Evolutionary conservation across 257 asterid genomes (phyloP).

Genomic region (Solanum lycopersicoides): DNA sequence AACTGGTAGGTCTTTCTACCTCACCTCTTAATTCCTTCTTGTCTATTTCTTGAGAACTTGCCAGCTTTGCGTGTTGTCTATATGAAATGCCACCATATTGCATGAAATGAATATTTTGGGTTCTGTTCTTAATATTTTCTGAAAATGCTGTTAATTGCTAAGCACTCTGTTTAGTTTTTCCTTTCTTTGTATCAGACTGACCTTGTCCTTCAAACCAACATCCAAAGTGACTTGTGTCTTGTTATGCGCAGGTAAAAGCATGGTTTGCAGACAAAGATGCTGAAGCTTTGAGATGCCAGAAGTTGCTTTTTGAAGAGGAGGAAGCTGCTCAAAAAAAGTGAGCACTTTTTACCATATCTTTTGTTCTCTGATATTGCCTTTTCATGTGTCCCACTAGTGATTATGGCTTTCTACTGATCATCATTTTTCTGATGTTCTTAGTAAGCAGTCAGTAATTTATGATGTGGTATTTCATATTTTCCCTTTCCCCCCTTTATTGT

Average conservation of each 20-base stretch:
- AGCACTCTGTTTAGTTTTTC: not conserved
- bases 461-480: not conserved
- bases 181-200: not conserved
- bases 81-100: not conserved
- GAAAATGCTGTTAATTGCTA: not conserved
- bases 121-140: not conserved
- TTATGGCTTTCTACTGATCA: not conserved
- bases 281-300: slow-evolving; percentile 91
- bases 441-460: not conserved
- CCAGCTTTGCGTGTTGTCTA: not conserved
- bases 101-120: not conserved
- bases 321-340: slow-evolving; percentile 87
- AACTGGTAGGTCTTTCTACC: slow-evolving; percentile 49
- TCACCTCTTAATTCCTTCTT: not conserved
- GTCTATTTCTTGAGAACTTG: not conserved
- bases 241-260: slow-evolving; percentile 64
- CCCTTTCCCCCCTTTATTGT: not conserved
- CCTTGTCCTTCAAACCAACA: not conserved
- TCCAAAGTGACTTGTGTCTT: slow-evolving; percentile 1
- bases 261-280: slow-evolving; percentile 92
- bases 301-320: slow-evolving; percentile 96
- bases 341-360: not conserved
- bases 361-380: not conserved
- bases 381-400: not conserved
- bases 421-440: not conserved